Percentiles rank a stretch among this genome's conserved stretches.
These are phyloP conservation scores for Apophysomyces ossiformis DNA, from an alignment of 371 early-diverging fungal species.

Conservation along the genomic window DNA sequence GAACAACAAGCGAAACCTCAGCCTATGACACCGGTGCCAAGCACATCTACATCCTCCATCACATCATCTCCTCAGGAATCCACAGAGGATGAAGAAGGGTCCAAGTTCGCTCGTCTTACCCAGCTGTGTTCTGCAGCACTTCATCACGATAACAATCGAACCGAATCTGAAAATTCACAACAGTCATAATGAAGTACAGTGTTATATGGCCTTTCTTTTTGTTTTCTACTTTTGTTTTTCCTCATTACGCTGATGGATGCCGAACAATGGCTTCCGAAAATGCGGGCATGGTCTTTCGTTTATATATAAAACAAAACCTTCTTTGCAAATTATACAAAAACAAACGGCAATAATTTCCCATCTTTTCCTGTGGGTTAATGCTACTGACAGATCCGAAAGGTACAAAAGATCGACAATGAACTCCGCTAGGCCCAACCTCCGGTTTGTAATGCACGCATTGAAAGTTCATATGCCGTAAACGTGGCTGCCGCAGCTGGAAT, in stretches of 20 bases:
- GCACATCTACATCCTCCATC: constrained; percentile 43
- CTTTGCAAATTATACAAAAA: not conserved
- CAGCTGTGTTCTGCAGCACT: constrained; percentile 52
- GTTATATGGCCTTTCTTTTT: constrained; percentile 8
- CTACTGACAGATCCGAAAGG: no score
- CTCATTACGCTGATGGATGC: constrained; percentile 1
- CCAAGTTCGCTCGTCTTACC: constrained; percentile 42
- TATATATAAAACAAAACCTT: constrained; percentile 12
- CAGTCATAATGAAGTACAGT: constrained; percentile 15
- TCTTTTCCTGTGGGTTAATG: no score
- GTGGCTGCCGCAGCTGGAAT: constrained; percentile 81
- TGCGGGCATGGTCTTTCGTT: constrained; percentile 5
- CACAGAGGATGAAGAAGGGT: constrained; percentile 39
- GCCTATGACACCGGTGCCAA: constrained; percentile 41
- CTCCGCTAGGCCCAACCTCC: constrained; percentile 33
- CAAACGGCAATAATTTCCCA: not conserved
- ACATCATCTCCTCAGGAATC: constrained; percentile 41
- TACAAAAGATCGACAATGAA: not conserved
- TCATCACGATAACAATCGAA: constrained; percentile 28
- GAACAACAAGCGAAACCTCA: constrained; percentile 29
- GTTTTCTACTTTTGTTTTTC: constrained; percentile 1
- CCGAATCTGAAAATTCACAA: constrained; percentile 12
- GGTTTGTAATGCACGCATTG: constrained; percentile 53
- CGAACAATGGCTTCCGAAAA: not conserved
- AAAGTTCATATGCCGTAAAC: constrained; percentile 78